phyloP scores from a whole-genome alignment of 202 grass and related monocot species.

The Eragrostis tef region DNA sequence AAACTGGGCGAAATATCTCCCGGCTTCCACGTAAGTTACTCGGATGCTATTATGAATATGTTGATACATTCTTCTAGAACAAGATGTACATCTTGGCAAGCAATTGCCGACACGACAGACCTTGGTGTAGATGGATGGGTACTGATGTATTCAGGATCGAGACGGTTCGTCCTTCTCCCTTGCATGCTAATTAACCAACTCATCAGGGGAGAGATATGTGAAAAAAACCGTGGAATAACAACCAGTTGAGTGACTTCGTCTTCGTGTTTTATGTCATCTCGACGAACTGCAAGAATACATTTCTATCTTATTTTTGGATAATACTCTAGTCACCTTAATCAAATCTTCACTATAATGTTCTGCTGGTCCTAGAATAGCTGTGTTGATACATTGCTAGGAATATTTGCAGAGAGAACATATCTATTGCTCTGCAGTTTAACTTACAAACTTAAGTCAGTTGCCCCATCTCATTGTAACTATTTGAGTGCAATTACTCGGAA shows the following conservation, averaged over 20 bases:
- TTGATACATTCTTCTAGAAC: background rate
- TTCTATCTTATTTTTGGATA: no score
- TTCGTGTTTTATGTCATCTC: no score
- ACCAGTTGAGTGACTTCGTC: no score
- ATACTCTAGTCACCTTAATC: no score
- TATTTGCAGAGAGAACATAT: background rate
- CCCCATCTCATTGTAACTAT: background rate
- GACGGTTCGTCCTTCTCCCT: no score
- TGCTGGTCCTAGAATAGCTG: background rate
- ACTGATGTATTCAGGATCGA: background rate
- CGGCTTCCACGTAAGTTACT: background rate
- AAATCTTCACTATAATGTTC: background rate
- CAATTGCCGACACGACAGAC: conserved; percentile 4
- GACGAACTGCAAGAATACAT: no score
- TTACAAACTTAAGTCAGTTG: background rate
- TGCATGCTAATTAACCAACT: no score
- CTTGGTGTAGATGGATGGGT: background rate
- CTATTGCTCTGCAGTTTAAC: background rate
- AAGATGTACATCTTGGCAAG: background rate
- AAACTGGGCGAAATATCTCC: conserved; percentile 15
- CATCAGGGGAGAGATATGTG: no score
- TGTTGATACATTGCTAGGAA: background rate
- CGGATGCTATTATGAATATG: background rate
- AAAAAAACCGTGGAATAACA: no score
- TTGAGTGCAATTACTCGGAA: background rate